These are phyloP conservation scores for Aureobasidium leucospermi DNA, from an alignment of 2,329 filamentous ascomycete species.

Conservation along the genomic window DNA sequence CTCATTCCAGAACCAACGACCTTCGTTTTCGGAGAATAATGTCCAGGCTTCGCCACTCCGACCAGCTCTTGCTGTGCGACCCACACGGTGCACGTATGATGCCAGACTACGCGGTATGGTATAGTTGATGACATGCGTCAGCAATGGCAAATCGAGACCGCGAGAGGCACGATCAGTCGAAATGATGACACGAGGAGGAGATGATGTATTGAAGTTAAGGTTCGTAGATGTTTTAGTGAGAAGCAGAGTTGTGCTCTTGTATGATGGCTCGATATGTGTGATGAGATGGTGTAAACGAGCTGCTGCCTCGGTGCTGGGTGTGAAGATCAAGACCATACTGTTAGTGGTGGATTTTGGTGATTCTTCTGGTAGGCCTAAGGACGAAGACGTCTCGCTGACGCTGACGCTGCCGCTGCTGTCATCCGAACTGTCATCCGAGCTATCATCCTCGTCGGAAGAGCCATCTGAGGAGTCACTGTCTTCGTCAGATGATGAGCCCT, in stretches of 20 bases:
- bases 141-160: conserved; percentile 66
- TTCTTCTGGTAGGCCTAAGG: background rate
- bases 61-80: conserved; percentile 79
- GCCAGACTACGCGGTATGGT: conserved; percentile 76
- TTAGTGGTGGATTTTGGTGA: background rate
- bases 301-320: conserved; percentile 81
- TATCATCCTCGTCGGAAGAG: conserved; percentile 25
- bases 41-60: conserved; percentile 75
- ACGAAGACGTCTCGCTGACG: conserved; percentile 9
- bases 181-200: conserved; percentile 53
- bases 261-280: conserved; percentile 23
- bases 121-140: conserved; percentile 89
- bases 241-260: conserved; percentile 22
- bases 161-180: conserved; percentile 90
- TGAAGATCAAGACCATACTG: conserved; percentile 60
- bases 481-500: conserved; percentile 26
- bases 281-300: conserved; percentile 80
- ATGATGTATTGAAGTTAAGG: conserved; percentile 47
- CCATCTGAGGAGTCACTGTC: background rate
- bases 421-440: background rate
- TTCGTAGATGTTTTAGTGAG: conserved; percentile 63
- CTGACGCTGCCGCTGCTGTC: background rate
- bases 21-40: conserved; percentile 72
- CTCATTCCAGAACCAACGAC: conserved; percentile 84
- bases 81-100: conserved; percentile 85